Base-by-base conservation (phyloP, 2,329 filamentous ascomycete species). In the Fusarium pseudocircinatum region DNA sequence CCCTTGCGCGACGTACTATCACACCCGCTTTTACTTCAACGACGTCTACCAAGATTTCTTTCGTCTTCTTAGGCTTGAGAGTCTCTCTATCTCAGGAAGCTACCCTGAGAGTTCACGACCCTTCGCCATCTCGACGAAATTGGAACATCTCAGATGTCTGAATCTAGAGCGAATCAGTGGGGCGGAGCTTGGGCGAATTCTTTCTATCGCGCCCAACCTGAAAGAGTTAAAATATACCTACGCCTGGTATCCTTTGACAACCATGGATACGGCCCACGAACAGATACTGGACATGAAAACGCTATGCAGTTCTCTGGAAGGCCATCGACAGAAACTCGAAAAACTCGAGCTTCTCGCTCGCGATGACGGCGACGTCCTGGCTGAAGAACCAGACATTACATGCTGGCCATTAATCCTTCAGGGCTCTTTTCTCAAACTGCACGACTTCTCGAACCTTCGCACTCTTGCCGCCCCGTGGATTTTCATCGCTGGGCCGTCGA, bases 261-360 rank as follows among this genome's bases (percentile, higher is more conserved):
- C 16, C 4, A 12, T 12, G 0, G 14, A 3, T 24, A 1, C 4
- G n/a, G 6, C 9, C 40, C 40, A 5, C n/a, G n/a, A 43, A 0
- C 14, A 22, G 10, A 28, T 7, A 7, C 34, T 53, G 7, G 10
- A 53, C 20, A 6, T 37, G 20, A 13, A 2, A 7, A 37, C 24
- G 2, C 50, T 53, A 26, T 1, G 20, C 6, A 1, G 11, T 13
- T 53, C 50, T 6, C 10, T 53, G 4, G 7, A 37, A 53, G 5
- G 50, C 5, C 50, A 53, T 36, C 18, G 50, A 15, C 10, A 12
- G 10, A 4, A 10, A 13, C 32, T 53, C 4, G n/a, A 28, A 37
- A 26, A 15, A 1, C 18, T 53, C 10, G 18, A 37, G 18, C n/a
- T 53, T 24, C 18, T 37, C 7, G 18, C 7, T 15, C 3, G 22